Evolutionary conservation across 1,284 basidiomycete species (phyloP), one percentile per base, ranked within the genome.

Genomic region (Stygiomarasmius scandens): DNA sequence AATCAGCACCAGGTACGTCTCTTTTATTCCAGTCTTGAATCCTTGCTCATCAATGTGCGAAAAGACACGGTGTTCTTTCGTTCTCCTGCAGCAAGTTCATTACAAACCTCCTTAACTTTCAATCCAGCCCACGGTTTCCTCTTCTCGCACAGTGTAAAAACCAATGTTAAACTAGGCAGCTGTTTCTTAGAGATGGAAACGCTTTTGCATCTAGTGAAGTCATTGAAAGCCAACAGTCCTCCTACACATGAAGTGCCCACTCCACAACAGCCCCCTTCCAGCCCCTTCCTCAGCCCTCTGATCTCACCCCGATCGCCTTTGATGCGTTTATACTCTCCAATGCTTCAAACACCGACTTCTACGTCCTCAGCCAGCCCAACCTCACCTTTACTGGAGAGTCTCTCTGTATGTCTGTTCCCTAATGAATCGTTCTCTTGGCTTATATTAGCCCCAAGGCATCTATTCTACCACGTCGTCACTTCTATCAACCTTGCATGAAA

Each of bases 111-210:
- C n/a, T 74, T 83, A 38, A 75, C 77, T 49, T 83, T 90, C 61
- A 82, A 81, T 67, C 86, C 88, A 1, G 78, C 78, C 59, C 74
- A 78, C 50, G 81, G 82, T 11, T 67, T 71, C n/a, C 66, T 88
- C 41, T 80, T 87, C 61, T 72, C 76, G 1, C 79, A 82, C 55
- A 85, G 84, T 49, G 67, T 89, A 41, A 74, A 78, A n/a, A 70
- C 74, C 11, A 72, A 72, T 4, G 65, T 88, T 46, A 72, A 71
- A 49, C 60, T 86, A 16, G 81, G 77, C 32, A 73, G 78, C 6
- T 74, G 83, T 49, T 73, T 76, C 41, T 59, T 85, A 3, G 79
- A 84, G 54, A 67, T 83, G 43, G 80, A 84, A 59, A 69, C 77
- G 34, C 50, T 83, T 36, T 55, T 49, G 24, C 43, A 41, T 14